Evolutionary conservation across 129 eudicot species (phyloP).

Genomic region (Flaveria sonorensis): DNA sequence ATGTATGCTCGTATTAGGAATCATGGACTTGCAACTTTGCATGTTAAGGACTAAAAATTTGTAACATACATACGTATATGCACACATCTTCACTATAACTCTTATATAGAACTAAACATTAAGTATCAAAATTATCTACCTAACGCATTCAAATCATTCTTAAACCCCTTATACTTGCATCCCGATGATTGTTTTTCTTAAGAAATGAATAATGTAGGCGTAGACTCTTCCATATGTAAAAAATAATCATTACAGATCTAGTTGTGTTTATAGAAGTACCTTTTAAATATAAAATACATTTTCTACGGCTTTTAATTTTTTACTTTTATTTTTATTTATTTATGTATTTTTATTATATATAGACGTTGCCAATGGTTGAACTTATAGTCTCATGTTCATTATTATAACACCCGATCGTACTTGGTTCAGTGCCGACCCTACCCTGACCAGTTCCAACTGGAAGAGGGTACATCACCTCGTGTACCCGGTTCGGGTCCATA

Average conservation of each 20-base stretch:
- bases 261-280: constrained; percentile 5
- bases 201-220: constrained; percentile 46
- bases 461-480: too few species aligned
- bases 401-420: too few species aligned
- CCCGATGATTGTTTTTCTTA: too few species aligned
- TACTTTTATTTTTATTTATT: too few species aligned
- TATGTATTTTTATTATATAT: constrained; percentile 21
- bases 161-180: constrained; percentile 17
- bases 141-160: constrained; percentile 12
- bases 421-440: too few species aligned
- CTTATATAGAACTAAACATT: background rate
- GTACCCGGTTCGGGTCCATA: too few species aligned
- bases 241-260: constrained; percentile 22
- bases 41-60: too few species aligned
- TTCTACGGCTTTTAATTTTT: too few species aligned
- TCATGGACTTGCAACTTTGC: background rate
- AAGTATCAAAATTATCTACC: constrained; percentile 1
- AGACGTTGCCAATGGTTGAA: constrained; percentile 44
- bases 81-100: background rate
- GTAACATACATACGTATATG: too few species aligned
- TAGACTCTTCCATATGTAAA: constrained; percentile 61
- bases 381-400: too few species aligned
- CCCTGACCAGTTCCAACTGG: too few species aligned
- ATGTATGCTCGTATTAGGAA: constrained; percentile 9
- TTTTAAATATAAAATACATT: too few species aligned